Base-by-base conservation (phyloP, 2,329 filamentous ascomycete genomes). In the Xylaria hypoxylon region DNA sequence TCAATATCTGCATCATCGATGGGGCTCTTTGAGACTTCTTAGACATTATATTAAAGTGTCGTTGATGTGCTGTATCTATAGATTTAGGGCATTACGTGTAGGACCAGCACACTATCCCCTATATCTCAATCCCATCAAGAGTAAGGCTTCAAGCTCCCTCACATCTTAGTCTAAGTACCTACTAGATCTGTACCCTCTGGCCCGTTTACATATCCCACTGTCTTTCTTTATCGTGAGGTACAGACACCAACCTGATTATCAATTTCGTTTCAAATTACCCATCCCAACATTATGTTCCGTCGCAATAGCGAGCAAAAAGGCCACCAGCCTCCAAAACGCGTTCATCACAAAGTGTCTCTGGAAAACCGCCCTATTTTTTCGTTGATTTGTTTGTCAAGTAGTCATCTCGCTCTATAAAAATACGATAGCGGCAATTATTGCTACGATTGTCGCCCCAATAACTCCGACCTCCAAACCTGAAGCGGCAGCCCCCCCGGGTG, bases 391-490 rank as follows among this genome's bases (percentile, higher is more conserved):
- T 52, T 7, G n/a, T 35, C 24, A 17, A 17, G 15, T 47, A 31
- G 7, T 22, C 11, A n/a, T 24, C 31, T 22, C 3, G 15, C 26
- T 60, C 77, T 75, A 80, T 63, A 79, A 65, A 55, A 74, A 72
- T 55, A 79, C 72, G 44, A 79, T 73, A 24, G 74, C 77, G 15
- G 68, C 72, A 69, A 79, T 71, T 47, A 76, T 67, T 38, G 74
- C 77, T 31, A 71, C 71, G 55, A 79, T 71, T 33, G 73, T 74
- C 26, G 73, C 78, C 3, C 70, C 73, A 28, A 52, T 3, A 33
- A 10, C n/a, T 35, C 17, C n/a, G 28, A 17, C n/a, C 13, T 50
- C 24, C 24, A 50, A n/a, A 28, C 47, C 13, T 50, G 24, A 2
- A 28, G 47, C 47, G 17, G 28, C 10, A 13, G 48, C n/a, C 7